Evolutionary conservation across 306 rosid species (phyloP).

Genomic region (Acacia confusa): DNA sequence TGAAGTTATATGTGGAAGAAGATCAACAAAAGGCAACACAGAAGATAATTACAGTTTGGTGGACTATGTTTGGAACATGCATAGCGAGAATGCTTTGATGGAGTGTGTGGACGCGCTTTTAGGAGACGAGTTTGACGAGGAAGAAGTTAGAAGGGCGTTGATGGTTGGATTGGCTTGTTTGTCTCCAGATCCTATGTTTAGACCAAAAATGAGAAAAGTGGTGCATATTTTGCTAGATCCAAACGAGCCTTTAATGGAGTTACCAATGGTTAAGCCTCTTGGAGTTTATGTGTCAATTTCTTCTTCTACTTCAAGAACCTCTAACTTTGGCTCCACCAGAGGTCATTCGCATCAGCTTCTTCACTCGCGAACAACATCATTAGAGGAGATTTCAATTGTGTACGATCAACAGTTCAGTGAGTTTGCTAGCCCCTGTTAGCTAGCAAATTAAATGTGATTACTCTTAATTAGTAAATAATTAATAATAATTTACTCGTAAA

Average conservation of each 20-base stretch:
- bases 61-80: conserved; percentile 49
- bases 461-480: background rate
- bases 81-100: conserved; percentile 34
- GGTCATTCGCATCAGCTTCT: background rate
- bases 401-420: conserved; percentile 4
- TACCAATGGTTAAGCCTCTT: conserved; percentile 40
- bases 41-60: conserved; percentile 45
- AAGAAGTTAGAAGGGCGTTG: conserved; percentile 47
- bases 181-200: conserved; percentile 39
- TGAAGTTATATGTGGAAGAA: conserved; percentile 59
- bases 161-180: conserved; percentile 62
- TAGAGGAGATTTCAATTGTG: background rate
- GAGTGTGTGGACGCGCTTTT: conserved; percentile 50
- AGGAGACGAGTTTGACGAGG: conserved; percentile 34
- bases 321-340: conserved; percentile 29
- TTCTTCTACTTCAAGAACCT: conserved; percentile 31
- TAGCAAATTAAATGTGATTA: background rate
- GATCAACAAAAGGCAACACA: conserved; percentile 47
- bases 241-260: conserved; percentile 47
- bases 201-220: conserved; percentile 62
- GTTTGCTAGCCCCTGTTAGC: background rate
- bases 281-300: conserved; percentile 44
- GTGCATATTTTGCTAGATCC: conserved; percentile 47
- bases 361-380: conserved; percentile 15
- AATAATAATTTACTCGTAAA: background rate